phyloP scores from a whole-genome alignment of 495 filamentous ascomycete genomes.

The Xylaria sp. region DNA sequence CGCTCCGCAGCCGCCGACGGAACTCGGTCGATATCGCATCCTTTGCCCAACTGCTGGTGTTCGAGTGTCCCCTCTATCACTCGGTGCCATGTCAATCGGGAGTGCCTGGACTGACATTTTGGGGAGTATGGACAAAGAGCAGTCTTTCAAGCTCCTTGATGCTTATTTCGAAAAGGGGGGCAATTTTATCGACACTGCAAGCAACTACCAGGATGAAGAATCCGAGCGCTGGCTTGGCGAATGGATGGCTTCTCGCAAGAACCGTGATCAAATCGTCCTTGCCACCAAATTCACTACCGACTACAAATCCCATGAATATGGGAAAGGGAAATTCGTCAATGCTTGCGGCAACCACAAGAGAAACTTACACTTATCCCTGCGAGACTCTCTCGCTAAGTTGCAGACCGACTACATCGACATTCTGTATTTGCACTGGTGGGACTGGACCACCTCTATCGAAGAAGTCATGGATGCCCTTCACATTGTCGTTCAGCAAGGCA shows the following conservation, averaged over 20 bases:
- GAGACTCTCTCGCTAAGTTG: conserved; percentile 64
- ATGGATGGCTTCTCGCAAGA: conserved; percentile 60
- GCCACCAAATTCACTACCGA: conserved; percentile 38
- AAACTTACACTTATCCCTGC: conserved; percentile 60
- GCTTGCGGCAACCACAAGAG: conserved; percentile 37
- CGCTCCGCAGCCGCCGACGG: conserved; percentile 59
- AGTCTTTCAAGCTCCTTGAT: conserved; percentile 58
- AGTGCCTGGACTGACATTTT: conserved; percentile 49
- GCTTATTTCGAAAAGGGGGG: conserved; percentile 62
- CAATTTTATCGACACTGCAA: conserved; percentile 77
- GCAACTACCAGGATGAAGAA: conserved; percentile 68
- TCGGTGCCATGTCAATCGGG: conserved; percentile 71
- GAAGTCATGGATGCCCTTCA: conserved; percentile 70
- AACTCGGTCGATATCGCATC: conserved; percentile 65
- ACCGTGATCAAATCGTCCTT: conserved; percentile 62
- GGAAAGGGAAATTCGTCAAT: conserved; percentile 27
- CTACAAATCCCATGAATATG: conserved; percentile 32
- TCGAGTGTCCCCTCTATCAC: conserved; percentile 64
- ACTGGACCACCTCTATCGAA: conserved; percentile 64
- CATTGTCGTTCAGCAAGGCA: conserved; percentile 62
- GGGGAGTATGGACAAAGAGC: conserved; percentile 35
- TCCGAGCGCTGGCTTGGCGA: conserved; percentile 72
- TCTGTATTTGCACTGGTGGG: conserved; percentile 69
- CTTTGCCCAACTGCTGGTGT: conserved; percentile 66
- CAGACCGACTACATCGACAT: conserved; percentile 73